Evolutionary conservation across 345 rosid genomes (phyloP), one percentile per base, ranked within the genome.

Genomic region (Acer saccharum): DNA sequence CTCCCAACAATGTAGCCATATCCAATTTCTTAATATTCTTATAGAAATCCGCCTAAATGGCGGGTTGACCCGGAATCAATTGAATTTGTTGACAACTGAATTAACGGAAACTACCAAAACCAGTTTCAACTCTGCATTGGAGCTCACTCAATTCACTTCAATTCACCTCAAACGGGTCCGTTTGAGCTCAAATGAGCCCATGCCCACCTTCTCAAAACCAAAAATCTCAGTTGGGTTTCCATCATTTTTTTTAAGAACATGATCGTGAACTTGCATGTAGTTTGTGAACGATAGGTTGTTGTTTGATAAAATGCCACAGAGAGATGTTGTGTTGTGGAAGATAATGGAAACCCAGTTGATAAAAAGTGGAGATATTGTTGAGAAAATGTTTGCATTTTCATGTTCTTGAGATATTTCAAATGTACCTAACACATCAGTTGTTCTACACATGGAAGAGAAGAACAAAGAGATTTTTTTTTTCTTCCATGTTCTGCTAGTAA

Each of bases 371-470:
- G 79, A 78, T 65, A 50, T 74, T 35, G 66, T 71, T 83, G 83
- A 82, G 72, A n/a, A 77, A 77, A 83, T 35, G 78, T 48, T 48
- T 8, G 74, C 89, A 87, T 81, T 75, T 85, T 68, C 83, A 84
- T 67, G 82, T 82, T 73, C 54, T 73, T 58, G 82, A 83, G 79
- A 82, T 90, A 57, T 76, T 43, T 7, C 65, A 62, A 46, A 84
- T 71, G 78, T 81, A 29, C 32, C 32, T 1, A 79, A 77, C 39
- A 82, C 87, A n/a, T 83, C 86, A 29, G 85, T 87, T 61, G 87
- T 87, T 61, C 81, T 87, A 29, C 81, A 87, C 52, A 77, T 86
- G 55, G 92, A 90, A 68, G 92, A 90, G 68, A 80, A 58, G 39
- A 35, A 35, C 6, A 5, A 35, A 35, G 39, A 18, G 68, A 80